These are phyloP conservation scores for Diaporthe vaccinii DNA, from an alignment of 2,329 filamentous ascomycete species.

Conservation along the genomic window DNA sequence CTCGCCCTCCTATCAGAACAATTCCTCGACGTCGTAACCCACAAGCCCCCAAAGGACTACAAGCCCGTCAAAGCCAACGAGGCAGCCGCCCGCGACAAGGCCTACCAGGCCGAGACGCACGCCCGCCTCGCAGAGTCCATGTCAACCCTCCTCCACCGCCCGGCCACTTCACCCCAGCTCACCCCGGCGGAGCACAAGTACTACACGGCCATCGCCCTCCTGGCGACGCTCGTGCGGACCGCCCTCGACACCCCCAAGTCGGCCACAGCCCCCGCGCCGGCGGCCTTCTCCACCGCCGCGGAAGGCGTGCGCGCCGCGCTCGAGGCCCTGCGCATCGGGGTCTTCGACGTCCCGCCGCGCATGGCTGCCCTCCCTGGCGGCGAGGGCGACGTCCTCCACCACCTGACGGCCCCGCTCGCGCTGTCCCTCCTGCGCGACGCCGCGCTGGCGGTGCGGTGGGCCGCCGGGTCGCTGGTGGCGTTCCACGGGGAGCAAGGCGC, in stretches of 20 bases:
- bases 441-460: conserved; percentile 50
- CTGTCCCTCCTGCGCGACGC: conserved; percentile 55
- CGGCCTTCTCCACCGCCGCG: conserved; percentile 42
- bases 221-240: conserved; percentile 50
- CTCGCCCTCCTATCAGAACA: conserved; percentile 63
- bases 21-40: conserved; percentile 64
- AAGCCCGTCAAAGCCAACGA: conserved; percentile 59
- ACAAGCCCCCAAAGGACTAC: conserved; percentile 64
- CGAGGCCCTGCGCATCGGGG: conserved; percentile 15
- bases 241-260: conserved; percentile 43
- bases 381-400: conserved; percentile 44
- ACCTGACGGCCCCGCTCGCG: conserved; percentile 52
- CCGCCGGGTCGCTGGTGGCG: conserved; percentile 48
- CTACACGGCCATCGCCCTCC: conserved; percentile 58
- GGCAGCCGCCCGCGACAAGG: conserved; percentile 56
- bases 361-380: conserved; percentile 6
- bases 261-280: conserved; percentile 10
- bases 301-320: conserved; percentile 25
- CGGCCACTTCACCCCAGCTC: conserved; percentile 47
- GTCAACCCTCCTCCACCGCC: conserved; percentile 52
- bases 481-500: conserved; percentile 51
- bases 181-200: conserved; percentile 59
- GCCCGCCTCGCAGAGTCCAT: conserved; percentile 59
- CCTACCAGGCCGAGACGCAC: conserved; percentile 59
- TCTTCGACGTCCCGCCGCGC: conserved; percentile 18